phyloP scores from a whole-genome alignment of 1,284 basidiomycete genomes.

The Xerocomus minutiporus region DNA sequence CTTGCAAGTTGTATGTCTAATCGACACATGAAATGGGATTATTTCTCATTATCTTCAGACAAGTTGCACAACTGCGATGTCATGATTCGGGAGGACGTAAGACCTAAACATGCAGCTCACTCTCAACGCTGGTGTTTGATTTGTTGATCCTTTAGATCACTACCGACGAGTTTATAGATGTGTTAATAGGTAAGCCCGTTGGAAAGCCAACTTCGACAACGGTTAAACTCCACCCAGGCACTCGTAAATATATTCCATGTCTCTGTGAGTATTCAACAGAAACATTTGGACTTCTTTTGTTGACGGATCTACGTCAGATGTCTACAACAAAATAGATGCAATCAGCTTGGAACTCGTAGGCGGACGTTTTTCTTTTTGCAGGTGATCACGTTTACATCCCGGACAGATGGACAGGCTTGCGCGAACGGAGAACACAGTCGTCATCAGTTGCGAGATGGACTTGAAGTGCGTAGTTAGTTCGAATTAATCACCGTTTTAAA shows the following conservation, averaged over 20 bases:
- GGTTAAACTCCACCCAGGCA: constrained; percentile 46
- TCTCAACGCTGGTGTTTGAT: background rate
- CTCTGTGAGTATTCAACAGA: constrained; percentile 51
- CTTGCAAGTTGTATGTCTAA: constrained; percentile 69
- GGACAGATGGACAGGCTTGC: constrained; percentile 74
- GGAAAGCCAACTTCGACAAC: background rate
- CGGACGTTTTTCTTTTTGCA: background rate
- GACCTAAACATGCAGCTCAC: constrained; percentile 26
- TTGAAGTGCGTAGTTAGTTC: constrained; percentile 56
- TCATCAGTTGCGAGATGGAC: constrained; percentile 92
- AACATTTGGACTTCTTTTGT: background rate
- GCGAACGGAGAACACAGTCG: constrained; percentile 81
- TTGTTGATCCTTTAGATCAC: constrained; percentile 60
- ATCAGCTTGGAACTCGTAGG: constrained; percentile 80
- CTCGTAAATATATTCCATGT: constrained; percentile 92
- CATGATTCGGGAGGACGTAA: constrained; percentile 93
- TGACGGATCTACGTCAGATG: constrained; percentile 45
- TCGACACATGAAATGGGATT: background rate
- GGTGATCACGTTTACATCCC: background rate
- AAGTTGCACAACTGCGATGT: constrained; percentile 93
- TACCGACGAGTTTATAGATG: constrained; percentile 96
- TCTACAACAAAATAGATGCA: constrained; percentile 94
- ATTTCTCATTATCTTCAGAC: constrained; percentile 39
- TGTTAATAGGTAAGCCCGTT: constrained; percentile 68
- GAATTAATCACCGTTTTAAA: background rate